Evolutionary conservation across 1,284 basidiomycete genomes (phyloP).

Genomic region (Fomitiporia mediterranea): DNA sequence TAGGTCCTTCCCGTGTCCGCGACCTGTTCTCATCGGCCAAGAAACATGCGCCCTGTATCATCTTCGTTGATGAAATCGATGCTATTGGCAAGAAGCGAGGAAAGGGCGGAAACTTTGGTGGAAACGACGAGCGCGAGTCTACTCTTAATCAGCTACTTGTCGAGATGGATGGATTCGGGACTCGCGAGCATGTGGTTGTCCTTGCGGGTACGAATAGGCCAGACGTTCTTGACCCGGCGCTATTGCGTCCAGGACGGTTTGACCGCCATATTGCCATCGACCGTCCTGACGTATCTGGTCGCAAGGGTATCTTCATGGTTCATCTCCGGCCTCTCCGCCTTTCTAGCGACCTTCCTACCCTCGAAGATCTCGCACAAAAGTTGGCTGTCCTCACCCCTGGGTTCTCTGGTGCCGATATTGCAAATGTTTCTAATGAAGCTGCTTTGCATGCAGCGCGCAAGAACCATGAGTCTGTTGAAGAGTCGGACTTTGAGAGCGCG

Average conservation of each 20-base stretch:
- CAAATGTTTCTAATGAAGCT: slow-evolving; percentile 98
- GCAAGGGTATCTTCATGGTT: slow-evolving; percentile 92
- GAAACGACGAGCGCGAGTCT: slow-evolving; percentile 97
- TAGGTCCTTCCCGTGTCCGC: slow-evolving; percentile 94
- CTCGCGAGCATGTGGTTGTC: slow-evolving; percentile 94
- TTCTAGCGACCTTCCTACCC: slow-evolving; percentile 51
- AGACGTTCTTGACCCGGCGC: slow-evolving; percentile 91
- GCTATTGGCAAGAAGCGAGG: slow-evolving; percentile 96
- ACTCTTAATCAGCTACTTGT: slow-evolving; percentile 98
- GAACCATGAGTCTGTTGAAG: slow-evolving; percentile 73
- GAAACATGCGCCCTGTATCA: slow-evolving; percentile 98
- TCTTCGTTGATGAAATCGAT: slow-evolving; percentile 98
- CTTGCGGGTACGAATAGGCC: slow-evolving; percentile 96
- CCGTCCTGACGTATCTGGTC: slow-evolving; percentile 89
- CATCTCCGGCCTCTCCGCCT: slow-evolving; percentile 87
- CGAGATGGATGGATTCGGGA: slow-evolving; percentile 99
- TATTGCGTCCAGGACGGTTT: slow-evolving; percentile 97
- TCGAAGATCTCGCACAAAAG: slow-evolving; percentile 77
- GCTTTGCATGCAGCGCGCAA: slow-evolving; percentile 92
- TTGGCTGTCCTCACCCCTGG: slow-evolving; percentile 95
- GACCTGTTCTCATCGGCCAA: slow-evolving; percentile 97
- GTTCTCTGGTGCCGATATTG: slow-evolving; percentile 98
- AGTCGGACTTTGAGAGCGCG: slow-evolving; percentile 92
- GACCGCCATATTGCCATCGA: slow-evolving; percentile 97
- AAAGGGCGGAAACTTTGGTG: slow-evolving; percentile 85